Conservation (phyloP, 768 basidiomycete species). For the Boletales sp. region DNA sequence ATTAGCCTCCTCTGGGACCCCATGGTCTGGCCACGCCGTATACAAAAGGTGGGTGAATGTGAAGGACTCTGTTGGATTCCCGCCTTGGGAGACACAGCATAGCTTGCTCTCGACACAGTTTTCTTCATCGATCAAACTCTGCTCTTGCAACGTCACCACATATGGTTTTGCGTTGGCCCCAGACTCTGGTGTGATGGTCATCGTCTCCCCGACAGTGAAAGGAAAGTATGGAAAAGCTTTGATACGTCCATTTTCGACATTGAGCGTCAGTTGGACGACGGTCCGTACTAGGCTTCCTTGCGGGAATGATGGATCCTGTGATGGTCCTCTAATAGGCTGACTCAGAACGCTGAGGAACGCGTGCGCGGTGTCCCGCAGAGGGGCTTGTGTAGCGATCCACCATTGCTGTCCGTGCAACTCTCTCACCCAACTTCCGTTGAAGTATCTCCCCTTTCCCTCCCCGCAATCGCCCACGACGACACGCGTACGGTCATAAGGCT, state of each 20-base stretch:
- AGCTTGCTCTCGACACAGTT: constrained; percentile 61
- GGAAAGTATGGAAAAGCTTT: constrained; percentile 85
- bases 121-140: constrained; percentile 47
- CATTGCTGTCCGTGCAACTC: constrained; percentile 68
- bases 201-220: constrained; percentile 47
- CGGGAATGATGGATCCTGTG: constrained; percentile 23
- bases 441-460: constrained; percentile 47
- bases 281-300: constrained; percentile 55
- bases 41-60: constrained; percentile 72
- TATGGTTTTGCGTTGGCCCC: constrained; percentile 42
- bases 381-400: constrained; percentile 89
- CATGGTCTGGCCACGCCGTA: constrained; percentile 80
- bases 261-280: constrained; percentile 77
- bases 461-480: constrained; percentile 45
- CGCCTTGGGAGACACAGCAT: constrained; percentile 42
- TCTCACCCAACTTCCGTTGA: constrained; percentile 86
- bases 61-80: constrained; percentile 32
- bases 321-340: constrained; percentile 39
- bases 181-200: constrained; percentile 44
- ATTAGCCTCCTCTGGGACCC: constrained; percentile 65
- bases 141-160: constrained; percentile 54
- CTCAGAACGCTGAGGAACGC: constrained; percentile 71
- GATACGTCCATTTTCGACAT: constrained; percentile 61
- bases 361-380: constrained; percentile 64
- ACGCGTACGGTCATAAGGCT: constrained; percentile 81